Evolutionary conservation across 495 filamentous ascomycete genomes (phyloP).

Genomic region (Diplogelasinospora grovesii): DNA sequence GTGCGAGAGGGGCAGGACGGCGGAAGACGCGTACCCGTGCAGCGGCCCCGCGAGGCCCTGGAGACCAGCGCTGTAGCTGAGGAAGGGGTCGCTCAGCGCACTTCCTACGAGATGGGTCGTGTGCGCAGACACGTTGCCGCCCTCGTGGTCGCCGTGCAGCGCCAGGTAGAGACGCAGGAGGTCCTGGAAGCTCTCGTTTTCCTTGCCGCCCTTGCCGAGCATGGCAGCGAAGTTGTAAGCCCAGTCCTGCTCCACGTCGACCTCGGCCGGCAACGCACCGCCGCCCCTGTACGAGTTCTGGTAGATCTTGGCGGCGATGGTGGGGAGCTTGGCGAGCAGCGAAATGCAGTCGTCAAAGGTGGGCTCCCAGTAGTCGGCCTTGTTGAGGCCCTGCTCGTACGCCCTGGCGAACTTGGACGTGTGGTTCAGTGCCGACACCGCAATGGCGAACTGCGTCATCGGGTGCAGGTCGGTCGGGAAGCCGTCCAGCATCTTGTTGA

Average conservation of each 20-base stretch:
- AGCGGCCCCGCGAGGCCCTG: slow-evolving; percentile 92
- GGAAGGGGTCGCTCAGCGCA: slow-evolving; percentile 88
- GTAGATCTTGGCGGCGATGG: slow-evolving; percentile 95
- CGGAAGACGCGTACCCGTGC: slow-evolving; percentile 57
- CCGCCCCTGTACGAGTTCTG: slow-evolving; percentile 76
- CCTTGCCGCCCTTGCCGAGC: slow-evolving; percentile 79
- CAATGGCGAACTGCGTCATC: slow-evolving; percentile 96
- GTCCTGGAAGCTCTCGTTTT: slow-evolving; percentile 93
- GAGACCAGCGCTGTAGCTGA: slow-evolving; percentile 91
- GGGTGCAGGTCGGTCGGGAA: slow-evolving; percentile 88
- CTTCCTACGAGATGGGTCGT: slow-evolving; percentile 97
- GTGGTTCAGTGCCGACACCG: slow-evolving; percentile 88
- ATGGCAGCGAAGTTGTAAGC: slow-evolving; percentile 96
- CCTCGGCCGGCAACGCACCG: slow-evolving; percentile 65
- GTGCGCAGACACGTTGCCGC: slow-evolving; percentile 95
- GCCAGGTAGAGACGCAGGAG: slow-evolving; percentile 88
- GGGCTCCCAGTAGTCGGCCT: slow-evolving; percentile 97
- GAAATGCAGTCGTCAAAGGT: slow-evolving; percentile 95
- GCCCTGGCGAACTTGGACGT: slow-evolving; percentile 86
- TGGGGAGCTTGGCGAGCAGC: slow-evolving; percentile 91
- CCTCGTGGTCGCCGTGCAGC: slow-evolving; percentile 96
- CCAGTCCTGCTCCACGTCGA: slow-evolving; percentile 88
- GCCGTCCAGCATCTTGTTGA: slow-evolving; percentile 79
- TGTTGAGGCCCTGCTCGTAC: slow-evolving; percentile 83
- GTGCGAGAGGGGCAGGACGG: too few species aligned